These are phyloP conservation scores for Blastocystis hominis DNA, from an alignment of 352 stramenopile genomes.

Conservation along the genomic window DNA sequence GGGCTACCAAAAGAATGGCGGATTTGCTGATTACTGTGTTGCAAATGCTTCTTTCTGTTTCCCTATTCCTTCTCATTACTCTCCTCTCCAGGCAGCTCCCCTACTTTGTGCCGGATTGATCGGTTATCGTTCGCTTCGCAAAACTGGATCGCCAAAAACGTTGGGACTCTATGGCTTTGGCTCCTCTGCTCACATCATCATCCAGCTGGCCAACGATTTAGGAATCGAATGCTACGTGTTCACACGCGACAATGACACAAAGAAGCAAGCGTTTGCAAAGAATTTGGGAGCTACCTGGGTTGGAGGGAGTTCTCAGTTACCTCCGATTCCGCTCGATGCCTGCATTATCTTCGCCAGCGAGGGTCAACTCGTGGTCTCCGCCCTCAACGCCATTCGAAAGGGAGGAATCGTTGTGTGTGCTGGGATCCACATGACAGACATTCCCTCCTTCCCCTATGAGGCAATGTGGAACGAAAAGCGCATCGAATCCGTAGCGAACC, in stretches of 20 bases:
- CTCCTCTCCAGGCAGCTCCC: conserved; percentile 36
- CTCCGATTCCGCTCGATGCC: neutral
- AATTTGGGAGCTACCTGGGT: conserved; percentile 18
- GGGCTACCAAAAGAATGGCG: conserved; percentile 51
- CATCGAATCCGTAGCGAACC: conserved; percentile 43
- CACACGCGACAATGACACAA: conserved; percentile 25
- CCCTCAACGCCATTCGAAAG: conserved; percentile 34
- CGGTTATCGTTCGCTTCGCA: conserved; percentile 43
- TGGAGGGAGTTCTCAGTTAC: neutral
- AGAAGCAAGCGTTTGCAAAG: conserved; percentile 44
- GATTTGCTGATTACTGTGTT: conserved; percentile 48
- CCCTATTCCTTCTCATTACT: conserved; percentile 50
- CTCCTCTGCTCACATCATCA: conserved; percentile 56
- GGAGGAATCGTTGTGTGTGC: conserved; percentile 50
- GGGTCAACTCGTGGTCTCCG: neutral
- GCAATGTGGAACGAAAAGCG: conserved; percentile 44
- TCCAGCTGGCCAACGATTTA: conserved; percentile 1
- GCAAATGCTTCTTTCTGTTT: conserved; percentile 54
- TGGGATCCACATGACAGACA: conserved; percentile 53
- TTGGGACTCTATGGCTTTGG: conserved; percentile 54
- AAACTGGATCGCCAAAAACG: conserved; percentile 32
- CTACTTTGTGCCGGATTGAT: conserved; percentile 53
- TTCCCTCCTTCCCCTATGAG: conserved; percentile 41
- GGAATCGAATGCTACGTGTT: conserved; percentile 49
- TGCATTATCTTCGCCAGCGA: conserved; percentile 54